A percentile compares a stretch with the other conserved stretches of the same genome.
Conservation (phyloP, 176 grass and related monocot genomes). For the Hyparrhenia diplandra region DNA sequence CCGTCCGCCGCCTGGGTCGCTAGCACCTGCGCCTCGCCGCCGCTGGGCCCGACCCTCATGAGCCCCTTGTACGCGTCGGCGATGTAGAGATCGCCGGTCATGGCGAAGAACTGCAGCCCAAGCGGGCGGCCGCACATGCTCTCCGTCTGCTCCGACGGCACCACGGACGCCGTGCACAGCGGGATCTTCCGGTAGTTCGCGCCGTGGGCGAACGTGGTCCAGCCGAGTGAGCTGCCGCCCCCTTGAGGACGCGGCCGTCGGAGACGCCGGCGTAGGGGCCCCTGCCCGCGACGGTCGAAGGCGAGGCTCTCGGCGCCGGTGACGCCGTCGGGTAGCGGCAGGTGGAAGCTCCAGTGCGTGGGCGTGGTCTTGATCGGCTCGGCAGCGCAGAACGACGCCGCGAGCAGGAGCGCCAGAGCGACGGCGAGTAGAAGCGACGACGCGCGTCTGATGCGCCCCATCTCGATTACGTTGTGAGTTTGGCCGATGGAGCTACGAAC, state of each 20-base stretch:
- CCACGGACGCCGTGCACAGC: not conserved
- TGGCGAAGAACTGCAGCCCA: constrained; percentile 48
- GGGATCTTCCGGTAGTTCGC: constrained; percentile 4
- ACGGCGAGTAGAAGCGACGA: no score
- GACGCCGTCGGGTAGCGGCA: constrained; percentile 9
- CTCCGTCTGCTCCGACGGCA: constrained; percentile 18
- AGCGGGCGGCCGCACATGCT: constrained; percentile 56
- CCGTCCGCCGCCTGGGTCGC: constrained; percentile 32
- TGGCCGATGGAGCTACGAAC: no score
- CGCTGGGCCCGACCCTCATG: constrained; percentile 30
- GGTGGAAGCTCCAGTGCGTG: not conserved
- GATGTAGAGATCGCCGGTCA: constrained; percentile 53
- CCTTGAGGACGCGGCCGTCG: constrained; percentile 49
- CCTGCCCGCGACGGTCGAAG: constrained; percentile 42
- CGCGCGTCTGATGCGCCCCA: no score
- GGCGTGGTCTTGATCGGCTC: constrained; percentile 24
- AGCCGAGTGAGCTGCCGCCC: constrained; percentile 17
- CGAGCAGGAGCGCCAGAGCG: no score
- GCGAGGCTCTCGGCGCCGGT: constrained; percentile 57
- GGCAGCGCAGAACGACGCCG: no score
- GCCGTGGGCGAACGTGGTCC: constrained; percentile 47
- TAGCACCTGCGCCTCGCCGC: constrained; percentile 33
- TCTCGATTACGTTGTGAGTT: no score
- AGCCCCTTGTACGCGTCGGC: constrained; percentile 58
- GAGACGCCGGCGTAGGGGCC: constrained; percentile 70